Evolutionary conservation across 768 basidiomycete genomes (phyloP).

Genomic region (Antrodiella citrinella): DNA sequence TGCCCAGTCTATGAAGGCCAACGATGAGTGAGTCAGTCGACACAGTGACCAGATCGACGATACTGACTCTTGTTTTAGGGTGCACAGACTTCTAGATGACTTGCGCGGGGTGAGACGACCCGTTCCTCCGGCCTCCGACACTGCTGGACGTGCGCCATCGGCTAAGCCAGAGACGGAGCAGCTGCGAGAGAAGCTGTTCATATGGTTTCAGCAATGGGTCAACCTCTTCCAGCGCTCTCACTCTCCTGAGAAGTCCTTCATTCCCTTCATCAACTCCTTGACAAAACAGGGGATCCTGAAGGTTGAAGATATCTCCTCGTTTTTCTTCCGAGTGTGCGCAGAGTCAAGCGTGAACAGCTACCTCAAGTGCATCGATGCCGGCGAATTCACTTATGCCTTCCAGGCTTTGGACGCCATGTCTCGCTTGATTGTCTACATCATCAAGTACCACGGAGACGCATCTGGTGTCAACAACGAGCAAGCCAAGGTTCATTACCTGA

Average conservation of each 20-base stretch:
- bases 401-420: constrained; percentile 95
- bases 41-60: neutral
- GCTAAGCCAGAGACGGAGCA: constrained; percentile 68
- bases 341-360: constrained; percentile 91
- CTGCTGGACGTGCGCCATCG: constrained; percentile 36
- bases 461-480: constrained; percentile 88
- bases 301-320: constrained; percentile 91
- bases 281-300: constrained; percentile 96
- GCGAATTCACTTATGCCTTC: constrained; percentile 73
- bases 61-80: constrained; percentile 33
- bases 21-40: constrained; percentile 65
- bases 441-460: constrained; percentile 98
- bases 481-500: constrained; percentile 93
- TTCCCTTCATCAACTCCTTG: constrained; percentile 93
- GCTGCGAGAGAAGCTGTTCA: constrained; percentile 63
- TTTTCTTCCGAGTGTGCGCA: constrained; percentile 97
- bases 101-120: constrained; percentile 42
- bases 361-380: constrained; percentile 61
- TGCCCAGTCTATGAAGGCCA: constrained; percentile 65
- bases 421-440: constrained; percentile 91
- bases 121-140: constrained; percentile 25
- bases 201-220: constrained; percentile 95
- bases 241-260: constrained; percentile 90
- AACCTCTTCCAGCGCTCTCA: constrained; percentile 85
- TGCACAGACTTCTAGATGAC: constrained; percentile 70